phyloP scores from a whole-genome alignment of 768 basidiomycete species.

The Lactarius sanguifluus region DNA sequence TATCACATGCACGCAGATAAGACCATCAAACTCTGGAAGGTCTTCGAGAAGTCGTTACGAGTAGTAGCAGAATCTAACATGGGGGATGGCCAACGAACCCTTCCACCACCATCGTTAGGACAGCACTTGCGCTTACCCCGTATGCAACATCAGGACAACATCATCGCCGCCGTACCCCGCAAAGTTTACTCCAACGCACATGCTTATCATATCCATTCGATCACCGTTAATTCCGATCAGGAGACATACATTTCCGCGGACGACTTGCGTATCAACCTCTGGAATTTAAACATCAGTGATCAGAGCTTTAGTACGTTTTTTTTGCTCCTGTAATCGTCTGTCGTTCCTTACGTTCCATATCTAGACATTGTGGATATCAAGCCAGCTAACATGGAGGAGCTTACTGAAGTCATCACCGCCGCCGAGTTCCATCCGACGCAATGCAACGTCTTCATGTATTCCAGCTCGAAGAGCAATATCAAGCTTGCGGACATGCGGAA shows the following conservation, averaged over 20 bases:
- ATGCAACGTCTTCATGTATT: constrained; percentile 99
- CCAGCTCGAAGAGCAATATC: constrained; percentile 99
- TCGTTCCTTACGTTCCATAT: constrained; percentile 4
- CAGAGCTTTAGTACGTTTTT: constrained; percentile 93
- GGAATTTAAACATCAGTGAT: constrained; percentile 98
- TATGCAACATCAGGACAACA: constrained; percentile 93
- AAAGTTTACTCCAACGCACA: constrained; percentile 99
- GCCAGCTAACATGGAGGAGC: constrained; percentile 99
- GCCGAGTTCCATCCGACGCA: constrained; percentile 98
- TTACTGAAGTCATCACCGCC: constrained; percentile 99
- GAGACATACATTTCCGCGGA: constrained; percentile 99
- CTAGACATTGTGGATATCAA: constrained; percentile 99
- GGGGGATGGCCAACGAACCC: constrained; percentile 69
- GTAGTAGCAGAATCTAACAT: constrained; percentile 98
- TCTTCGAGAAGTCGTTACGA: constrained; percentile 96
- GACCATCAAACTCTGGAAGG: constrained; percentile 99
- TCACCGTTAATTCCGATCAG: constrained; percentile 98
- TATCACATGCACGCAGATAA: constrained; percentile 64
- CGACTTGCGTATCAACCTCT: constrained; percentile 94
- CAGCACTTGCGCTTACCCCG: constrained; percentile 82
- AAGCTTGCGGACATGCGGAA: constrained; percentile 99
- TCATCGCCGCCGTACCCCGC: constrained; percentile 96
- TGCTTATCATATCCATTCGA: constrained; percentile 99
- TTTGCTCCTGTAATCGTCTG: not conserved
- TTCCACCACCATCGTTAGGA: constrained; percentile 58